Conservation (phyloP, 1,139 yeast species). For the Suhomyces chickasaworum region DNA sequence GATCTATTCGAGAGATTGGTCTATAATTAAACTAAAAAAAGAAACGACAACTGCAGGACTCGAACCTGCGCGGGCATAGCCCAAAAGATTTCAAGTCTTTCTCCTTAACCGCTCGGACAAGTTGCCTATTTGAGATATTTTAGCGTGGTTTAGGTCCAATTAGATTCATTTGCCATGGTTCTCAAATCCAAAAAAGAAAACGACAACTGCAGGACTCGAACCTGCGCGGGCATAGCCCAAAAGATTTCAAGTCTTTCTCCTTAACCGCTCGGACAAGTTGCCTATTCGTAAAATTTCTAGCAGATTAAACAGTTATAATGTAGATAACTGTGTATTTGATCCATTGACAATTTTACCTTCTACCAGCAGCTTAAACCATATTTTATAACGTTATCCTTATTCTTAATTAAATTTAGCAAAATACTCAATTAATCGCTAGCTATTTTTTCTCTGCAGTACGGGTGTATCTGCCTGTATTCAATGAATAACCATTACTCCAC, state of each 20-base stretch:
- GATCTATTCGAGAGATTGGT: too few relatives aligned
- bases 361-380: too few relatives aligned
- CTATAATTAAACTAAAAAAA: conserved; percentile 27
- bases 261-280: conserved; percentile 62
- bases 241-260: conserved; percentile 61
- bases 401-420: too few relatives aligned
- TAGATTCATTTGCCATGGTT: neutral
- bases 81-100: conserved; percentile 61
- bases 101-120: conserved; percentile 62
- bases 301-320: too few relatives aligned
- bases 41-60: conserved; percentile 57
- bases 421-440: too few relatives aligned
- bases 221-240: conserved; percentile 65
- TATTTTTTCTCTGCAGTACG: too few relatives aligned
- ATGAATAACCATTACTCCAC: too few relatives aligned
- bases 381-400: too few relatives aligned
- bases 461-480: too few relatives aligned
- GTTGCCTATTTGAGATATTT: neutral
- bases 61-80: conserved; percentile 65
- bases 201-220: conserved; percentile 63
- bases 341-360: too few relatives aligned
- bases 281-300: conserved; percentile 25
- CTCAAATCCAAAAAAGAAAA: conserved; percentile 25
- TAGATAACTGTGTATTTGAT: too few relatives aligned
- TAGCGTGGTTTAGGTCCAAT: neutral